phyloP scores from a whole-genome alignment of 495 filamentous ascomycete species.

The Diplogelasinospora grovesii region DNA sequence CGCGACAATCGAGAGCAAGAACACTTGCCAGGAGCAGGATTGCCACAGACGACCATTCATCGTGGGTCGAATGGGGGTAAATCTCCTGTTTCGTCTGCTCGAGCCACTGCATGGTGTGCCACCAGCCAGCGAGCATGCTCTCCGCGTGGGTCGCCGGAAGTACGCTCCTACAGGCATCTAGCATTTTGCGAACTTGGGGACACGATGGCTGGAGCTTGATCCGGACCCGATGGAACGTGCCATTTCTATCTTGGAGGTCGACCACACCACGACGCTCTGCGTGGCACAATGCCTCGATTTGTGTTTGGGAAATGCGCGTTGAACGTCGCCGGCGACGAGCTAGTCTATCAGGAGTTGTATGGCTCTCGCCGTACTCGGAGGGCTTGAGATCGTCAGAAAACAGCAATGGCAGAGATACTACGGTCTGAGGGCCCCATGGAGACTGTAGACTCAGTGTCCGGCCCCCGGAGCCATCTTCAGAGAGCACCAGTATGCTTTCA shows the following conservation, averaged over 20 bases:
- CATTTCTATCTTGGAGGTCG: constrained; percentile 56
- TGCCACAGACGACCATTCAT: constrained; percentile 75
- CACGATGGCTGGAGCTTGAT: constrained; percentile 61
- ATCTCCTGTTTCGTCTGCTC: constrained; percentile 37
- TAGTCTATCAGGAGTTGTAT: too few relatives aligned
- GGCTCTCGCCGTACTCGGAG: constrained; percentile 33
- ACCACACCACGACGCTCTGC: constrained; percentile 49
- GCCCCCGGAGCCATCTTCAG: constrained; percentile 53
- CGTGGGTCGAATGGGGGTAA: constrained; percentile 32
- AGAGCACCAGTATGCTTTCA: constrained; percentile 62
- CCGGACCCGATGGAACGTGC: constrained; percentile 55
- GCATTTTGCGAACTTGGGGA: constrained; percentile 48
- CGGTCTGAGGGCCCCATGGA: constrained; percentile 61
- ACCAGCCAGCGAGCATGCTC: constrained; percentile 64
- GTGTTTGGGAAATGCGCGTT: too few relatives aligned
- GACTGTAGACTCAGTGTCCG: constrained; percentile 65
- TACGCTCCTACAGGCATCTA: constrained; percentile 56
- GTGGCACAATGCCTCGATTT: constrained; percentile 38
- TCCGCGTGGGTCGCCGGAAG: constrained; percentile 56
- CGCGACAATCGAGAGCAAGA: constrained; percentile 29
- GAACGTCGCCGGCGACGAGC: too few relatives aligned
- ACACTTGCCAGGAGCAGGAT: constrained; percentile 57
- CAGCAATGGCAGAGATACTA: constrained; percentile 44
- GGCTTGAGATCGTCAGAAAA: constrained; percentile 30
- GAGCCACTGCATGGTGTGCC: constrained; percentile 67